phyloP scores from a whole-genome alignment of 2,329 filamentous ascomycete species.

The Byssothecium circinans region DNA sequence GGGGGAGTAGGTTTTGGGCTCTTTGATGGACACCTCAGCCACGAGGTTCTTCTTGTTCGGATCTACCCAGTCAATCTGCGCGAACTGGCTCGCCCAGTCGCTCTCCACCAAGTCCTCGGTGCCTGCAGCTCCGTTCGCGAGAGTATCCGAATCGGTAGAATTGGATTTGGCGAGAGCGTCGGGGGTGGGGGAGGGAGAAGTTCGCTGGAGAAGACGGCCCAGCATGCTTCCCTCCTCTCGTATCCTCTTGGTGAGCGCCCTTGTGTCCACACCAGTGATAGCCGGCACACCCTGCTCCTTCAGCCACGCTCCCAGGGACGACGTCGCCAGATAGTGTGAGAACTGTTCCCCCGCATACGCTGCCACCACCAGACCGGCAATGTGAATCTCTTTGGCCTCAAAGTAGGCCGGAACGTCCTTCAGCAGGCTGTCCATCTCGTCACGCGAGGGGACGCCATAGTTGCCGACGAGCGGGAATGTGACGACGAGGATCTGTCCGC shows the following conservation, averaged over 20 bases:
- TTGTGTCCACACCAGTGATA: constrained; percentile 92
- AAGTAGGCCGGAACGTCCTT: constrained; percentile 88
- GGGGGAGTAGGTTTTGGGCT: constrained; percentile 83
- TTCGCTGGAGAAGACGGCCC: constrained; percentile 81
- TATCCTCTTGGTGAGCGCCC: constrained; percentile 91
- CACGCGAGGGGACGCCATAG: constrained; percentile 91
- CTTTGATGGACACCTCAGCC: constrained; percentile 86
- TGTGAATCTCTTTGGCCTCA: constrained; percentile 89
- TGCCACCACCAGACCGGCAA: constrained; percentile 86
- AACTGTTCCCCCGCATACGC: constrained; percentile 94
- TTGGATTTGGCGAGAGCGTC: constrained; percentile 35
- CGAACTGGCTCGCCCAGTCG: constrained; percentile 65
- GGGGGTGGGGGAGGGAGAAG: constrained; percentile 41
- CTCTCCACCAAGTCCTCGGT: constrained; percentile 35
- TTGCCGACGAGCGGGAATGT: constrained; percentile 96
- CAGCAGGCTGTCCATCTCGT: constrained; percentile 81
- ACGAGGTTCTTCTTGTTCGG: constrained; percentile 93
- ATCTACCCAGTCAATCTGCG: constrained; percentile 83
- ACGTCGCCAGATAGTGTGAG: constrained; percentile 89
- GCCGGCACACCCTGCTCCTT: constrained; percentile 94
- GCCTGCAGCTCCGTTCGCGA: constrained; percentile 45
- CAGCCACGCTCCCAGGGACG: constrained; percentile 90
- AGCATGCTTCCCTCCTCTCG: constrained; percentile 95
- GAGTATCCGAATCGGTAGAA: too few species aligned
- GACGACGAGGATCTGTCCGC: constrained; percentile 91